Percentiles rank a stretch among this genome's conserved stretches.
phyloP scores from a whole-genome alignment of 2,329 filamentous ascomycete species.

The Tolypocladium sp. region DNA sequence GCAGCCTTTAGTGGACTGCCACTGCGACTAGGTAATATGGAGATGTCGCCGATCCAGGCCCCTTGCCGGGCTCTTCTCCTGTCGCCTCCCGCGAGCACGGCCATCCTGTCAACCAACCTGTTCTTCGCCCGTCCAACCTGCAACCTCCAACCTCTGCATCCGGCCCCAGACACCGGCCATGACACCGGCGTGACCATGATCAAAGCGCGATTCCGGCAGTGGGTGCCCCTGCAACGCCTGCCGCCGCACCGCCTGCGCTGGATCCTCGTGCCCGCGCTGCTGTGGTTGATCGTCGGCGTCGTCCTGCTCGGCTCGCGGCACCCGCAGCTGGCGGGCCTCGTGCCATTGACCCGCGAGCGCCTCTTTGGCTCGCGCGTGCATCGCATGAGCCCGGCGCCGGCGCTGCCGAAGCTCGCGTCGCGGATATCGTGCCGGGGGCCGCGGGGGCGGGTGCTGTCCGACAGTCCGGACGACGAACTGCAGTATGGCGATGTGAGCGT shows the following conservation, averaged over 20 bases:
- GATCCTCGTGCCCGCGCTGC: background rate
- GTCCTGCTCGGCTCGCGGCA: too few species aligned
- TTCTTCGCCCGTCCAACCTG: background rate
- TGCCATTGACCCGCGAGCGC: too few species aligned
- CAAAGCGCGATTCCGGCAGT: background rate
- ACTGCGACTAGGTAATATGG: background rate
- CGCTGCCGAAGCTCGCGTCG: background rate
- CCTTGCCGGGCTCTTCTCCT: background rate
- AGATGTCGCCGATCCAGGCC: background rate
- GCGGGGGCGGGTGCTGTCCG: slow-evolving; percentile 26
- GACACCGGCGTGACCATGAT: background rate
- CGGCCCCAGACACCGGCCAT: background rate
- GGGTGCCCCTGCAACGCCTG: background rate
- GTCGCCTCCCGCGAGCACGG: background rate
- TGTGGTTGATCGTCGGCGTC: background rate
- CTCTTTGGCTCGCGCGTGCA: background rate
- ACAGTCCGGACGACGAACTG: slow-evolving; percentile 4
- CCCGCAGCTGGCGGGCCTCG: too few species aligned
- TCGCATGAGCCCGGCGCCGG: background rate
- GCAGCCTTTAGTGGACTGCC: background rate
- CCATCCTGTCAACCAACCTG: too few species aligned
- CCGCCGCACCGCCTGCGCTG: background rate
- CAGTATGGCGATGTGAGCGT: background rate
- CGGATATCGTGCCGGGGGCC: slow-evolving; percentile 18
- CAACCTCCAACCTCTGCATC: background rate